Conservation (phyloP, 345 rosid species). For the Populus simonii region DNA sequence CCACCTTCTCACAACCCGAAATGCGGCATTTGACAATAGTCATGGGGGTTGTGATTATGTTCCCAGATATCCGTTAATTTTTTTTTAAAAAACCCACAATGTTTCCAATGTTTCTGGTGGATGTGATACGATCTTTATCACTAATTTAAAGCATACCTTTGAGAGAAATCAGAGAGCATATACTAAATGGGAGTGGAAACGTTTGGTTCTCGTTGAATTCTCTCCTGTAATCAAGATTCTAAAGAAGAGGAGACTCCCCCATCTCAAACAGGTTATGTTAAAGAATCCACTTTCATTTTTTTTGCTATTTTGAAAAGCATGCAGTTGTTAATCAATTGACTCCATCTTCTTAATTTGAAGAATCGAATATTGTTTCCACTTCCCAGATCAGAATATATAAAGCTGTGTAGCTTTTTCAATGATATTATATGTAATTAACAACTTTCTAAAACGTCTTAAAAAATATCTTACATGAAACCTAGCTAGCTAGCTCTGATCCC, state of each 20-base stretch:
- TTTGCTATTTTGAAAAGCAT: not conserved
- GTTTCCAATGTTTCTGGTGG: not conserved
- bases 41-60: not conserved
- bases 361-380: not conserved
- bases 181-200: slow-evolving; percentile 5
- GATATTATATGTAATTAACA: not conserved
- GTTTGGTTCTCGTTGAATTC: not conserved
- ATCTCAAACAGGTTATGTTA: not conserved
- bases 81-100: not conserved
- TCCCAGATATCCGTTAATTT: not conserved
- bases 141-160: not conserved
- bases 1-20: not conserved
- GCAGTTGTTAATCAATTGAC: not conserved
- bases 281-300: not conserved
- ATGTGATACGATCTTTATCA: not conserved
- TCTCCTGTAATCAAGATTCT: not conserved
- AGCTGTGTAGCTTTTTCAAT: not conserved
- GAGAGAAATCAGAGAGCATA: not conserved
- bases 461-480: not conserved
- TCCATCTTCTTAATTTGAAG: not conserved
- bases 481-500: not conserved
- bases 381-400: not conserved
- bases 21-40: not conserved
- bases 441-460: not conserved
- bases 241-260: not conserved